phyloP scores from a whole-genome alignment of 495 filamentous ascomycete species.

The Aspergillus haitiensis region DNA sequence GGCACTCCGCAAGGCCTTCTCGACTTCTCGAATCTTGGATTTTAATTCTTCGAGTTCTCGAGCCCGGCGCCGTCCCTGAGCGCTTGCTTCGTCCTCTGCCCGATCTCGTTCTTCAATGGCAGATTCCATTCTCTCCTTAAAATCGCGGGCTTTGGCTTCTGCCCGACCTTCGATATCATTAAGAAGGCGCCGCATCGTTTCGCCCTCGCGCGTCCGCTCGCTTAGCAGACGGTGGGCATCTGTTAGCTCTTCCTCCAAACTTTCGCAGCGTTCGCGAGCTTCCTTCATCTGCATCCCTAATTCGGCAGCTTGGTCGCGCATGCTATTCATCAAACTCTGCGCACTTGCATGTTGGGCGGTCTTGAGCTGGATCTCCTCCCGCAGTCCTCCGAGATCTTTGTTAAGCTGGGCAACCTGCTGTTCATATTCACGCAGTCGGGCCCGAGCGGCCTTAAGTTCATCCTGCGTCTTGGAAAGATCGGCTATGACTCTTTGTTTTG shows the following conservation, averaged over 20 bases:
- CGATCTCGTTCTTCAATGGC: conserved; percentile 90
- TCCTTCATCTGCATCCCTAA: conserved; percentile 93
- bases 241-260: conserved; percentile 87
- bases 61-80: conserved; percentile 68
- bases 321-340: conserved; percentile 80
- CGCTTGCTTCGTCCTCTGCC: conserved; percentile 84
- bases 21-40: conserved; percentile 72
- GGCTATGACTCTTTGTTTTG: conserved; percentile 62
- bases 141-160: conserved; percentile 77
- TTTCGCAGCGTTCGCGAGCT: conserved; percentile 75
- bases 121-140: conserved; percentile 84
- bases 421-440: conserved; percentile 68
- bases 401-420: conserved; percentile 64
- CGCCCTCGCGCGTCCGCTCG: conserved; percentile 90
- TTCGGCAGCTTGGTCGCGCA: conserved; percentile 89
- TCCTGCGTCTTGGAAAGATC: conserved; percentile 72
- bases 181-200: conserved; percentile 89
- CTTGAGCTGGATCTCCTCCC: conserved; percentile 82
- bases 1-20: conserved; percentile 68
- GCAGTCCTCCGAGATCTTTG: conserved; percentile 62
- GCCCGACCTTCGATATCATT: conserved; percentile 82
- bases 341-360: conserved; percentile 81
- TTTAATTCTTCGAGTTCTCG: conserved; percentile 87
- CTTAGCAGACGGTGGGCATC: conserved; percentile 85
- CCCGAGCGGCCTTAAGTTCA: conserved; percentile 62